Conservation (phyloP, 441 rosid species). For the Metrosideros polymorpha region DNA sequence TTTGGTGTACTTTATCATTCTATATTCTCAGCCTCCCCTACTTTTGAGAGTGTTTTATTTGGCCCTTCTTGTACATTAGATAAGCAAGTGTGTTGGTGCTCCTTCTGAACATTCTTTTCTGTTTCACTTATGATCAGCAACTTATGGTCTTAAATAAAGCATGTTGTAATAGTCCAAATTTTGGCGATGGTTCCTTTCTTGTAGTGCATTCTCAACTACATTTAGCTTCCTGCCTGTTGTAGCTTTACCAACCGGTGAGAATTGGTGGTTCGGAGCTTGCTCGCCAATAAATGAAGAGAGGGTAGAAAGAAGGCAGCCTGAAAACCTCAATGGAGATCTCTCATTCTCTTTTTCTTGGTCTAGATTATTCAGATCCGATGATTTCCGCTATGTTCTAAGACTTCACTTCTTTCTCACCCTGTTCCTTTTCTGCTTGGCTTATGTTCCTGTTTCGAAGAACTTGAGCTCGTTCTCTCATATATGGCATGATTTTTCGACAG, state of each 20-base stretch:
- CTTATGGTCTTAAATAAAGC: not conserved
- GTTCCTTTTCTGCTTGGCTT: not conserved
- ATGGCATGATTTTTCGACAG: not conserved
- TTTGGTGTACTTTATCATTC: not conserved
- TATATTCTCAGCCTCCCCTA: not conserved
- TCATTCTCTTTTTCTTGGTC: not conserved
- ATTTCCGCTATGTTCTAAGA: not conserved
- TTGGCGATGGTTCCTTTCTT: not conserved
- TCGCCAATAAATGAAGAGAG: not conserved
- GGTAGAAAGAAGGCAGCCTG: not conserved
- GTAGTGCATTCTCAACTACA: not conserved
- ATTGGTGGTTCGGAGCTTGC: not conserved
- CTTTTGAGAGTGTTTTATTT: not conserved
- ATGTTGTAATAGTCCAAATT: not conserved
- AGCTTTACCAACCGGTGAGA: not conserved
- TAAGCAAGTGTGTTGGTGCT: not conserved
- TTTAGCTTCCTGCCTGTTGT: not conserved
- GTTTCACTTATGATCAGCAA: not conserved
- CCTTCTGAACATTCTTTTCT: not conserved
- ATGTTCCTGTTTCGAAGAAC: not conserved
- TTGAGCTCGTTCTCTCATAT: not conserved
- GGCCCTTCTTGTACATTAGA: not conserved
- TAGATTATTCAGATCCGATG: not conserved
- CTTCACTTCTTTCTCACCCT: not conserved
- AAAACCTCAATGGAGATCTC: not conserved